Evolutionary conservation across 768 basidiomycete species (phyloP).

Genomic region (Russula ochroleuca): DNA sequence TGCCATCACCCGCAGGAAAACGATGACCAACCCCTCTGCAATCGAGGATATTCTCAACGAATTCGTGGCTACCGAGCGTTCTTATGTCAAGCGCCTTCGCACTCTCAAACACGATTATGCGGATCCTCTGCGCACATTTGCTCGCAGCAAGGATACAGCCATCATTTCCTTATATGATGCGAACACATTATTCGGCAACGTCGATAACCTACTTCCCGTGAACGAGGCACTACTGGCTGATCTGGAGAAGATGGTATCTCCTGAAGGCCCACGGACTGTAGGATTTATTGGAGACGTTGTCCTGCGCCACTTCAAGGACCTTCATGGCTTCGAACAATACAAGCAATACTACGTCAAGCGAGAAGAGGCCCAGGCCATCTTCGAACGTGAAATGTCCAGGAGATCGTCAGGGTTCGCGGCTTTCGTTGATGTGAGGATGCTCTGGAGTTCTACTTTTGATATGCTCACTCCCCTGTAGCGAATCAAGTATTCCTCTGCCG

Average conservation of each 20-base stretch:
- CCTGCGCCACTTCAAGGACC: conserved; percentile 78
- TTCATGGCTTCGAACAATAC: conserved; percentile 86
- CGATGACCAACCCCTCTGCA: conserved; percentile 59
- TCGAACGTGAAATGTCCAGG: conserved; percentile 78
- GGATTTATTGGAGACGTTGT: conserved; percentile 81
- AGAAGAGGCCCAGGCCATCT: conserved; percentile 86
- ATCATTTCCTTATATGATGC: conserved; percentile 90
- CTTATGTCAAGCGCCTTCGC: conserved; percentile 79
- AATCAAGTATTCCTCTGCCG: conserved; percentile 79
- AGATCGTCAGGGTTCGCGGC: conserved; percentile 76
- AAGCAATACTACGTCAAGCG: conserved; percentile 88
- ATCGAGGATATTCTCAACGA: conserved; percentile 77
- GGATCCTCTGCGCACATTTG: conserved; percentile 82
- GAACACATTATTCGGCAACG: conserved; percentile 89
- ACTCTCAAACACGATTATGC: conserved; percentile 87
- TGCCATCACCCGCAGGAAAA: conserved; percentile 44
- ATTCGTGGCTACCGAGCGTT: conserved; percentile 82
- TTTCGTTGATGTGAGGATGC: conserved; percentile 74
- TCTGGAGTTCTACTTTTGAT: not conserved
- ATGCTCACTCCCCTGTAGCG: conserved; percentile 44
- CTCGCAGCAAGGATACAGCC: conserved; percentile 76
- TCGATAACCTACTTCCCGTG: conserved; percentile 84
- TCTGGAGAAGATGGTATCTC: conserved; percentile 70
- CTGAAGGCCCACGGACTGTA: conserved; percentile 51
- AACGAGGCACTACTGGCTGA: conserved; percentile 83